Base-by-base conservation (phyloP, 2,329 filamentous ascomycete genomes). In the Scleromitrula shiraiana region DNA sequence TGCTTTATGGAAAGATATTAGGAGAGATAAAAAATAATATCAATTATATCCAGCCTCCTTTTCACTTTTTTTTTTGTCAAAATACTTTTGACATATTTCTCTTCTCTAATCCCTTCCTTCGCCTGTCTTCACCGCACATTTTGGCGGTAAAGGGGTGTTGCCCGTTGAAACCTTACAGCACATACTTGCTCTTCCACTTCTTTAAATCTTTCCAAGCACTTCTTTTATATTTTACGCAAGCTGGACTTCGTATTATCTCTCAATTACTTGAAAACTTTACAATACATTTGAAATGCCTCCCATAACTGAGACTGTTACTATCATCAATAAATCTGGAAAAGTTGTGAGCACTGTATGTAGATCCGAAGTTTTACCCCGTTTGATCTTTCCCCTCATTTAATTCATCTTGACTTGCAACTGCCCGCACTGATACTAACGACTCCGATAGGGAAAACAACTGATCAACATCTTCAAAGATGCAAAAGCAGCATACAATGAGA, bases 381-480 rank as follows among this genome's bases (percentile, higher is more conserved):
- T 17, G 4, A 15, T 5, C 2, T 47, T 12, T 15, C 42, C 43
- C 17, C 36, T 30, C 39, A 43, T 29, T 30, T 12, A n/a, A 3
- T 36, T 2, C 1, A 36, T 10, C 10, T 6, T 20, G 19, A 9
- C 17, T 36, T 17, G n/a, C 33, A 32, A 15, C 29, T n/a, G 29
- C 29, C 33, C 30, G n/a, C 30, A 17, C 10, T 7, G 19, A 19
- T 17, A 20, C n/a, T 36, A 19, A 36, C 19, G 2, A 10, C 5
- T 19, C 30, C 24, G n/a, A 29, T 62, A 94, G 88, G 88, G 88
- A 62, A 95, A 94, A 69, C 87, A 95, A 59, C 73, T 97, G 20
- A 78, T 94, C 62, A 83, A 82, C 64, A 84, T 96, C 62, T 94
- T 95, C 75, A 95, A 88, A 65, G 89, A 96, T 64, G 91, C 90